Evolutionary conservation across 176 grass and related monocot genomes (phyloP).

Genomic region (Aegilops sharonensis): DNA sequence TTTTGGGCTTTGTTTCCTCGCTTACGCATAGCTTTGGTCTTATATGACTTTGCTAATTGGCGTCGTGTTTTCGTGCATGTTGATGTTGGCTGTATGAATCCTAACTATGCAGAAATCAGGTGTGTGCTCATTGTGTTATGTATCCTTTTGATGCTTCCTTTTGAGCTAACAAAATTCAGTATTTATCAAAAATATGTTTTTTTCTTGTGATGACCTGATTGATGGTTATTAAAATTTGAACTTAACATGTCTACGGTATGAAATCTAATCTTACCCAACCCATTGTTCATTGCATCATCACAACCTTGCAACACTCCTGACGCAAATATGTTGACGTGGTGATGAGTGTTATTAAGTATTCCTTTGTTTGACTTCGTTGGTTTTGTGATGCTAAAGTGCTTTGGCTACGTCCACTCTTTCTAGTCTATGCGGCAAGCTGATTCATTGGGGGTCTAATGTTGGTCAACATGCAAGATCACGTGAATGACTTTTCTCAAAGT

Average conservation of each 20-base stretch:
- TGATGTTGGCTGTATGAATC: too few species aligned
- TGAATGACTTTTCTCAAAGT: background rate
- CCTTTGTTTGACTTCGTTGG: background rate
- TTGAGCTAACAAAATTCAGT: too few species aligned
- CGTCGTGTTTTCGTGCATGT: too few species aligned
- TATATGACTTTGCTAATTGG: too few species aligned
- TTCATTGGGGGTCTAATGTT: background rate
- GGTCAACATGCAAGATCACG: background rate
- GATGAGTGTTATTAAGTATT: background rate
- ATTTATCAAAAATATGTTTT: too few species aligned
- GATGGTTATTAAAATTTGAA: background rate
- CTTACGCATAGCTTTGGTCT: too few species aligned
- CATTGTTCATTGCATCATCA: background rate
- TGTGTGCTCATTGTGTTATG: too few species aligned
- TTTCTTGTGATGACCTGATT: too few species aligned
- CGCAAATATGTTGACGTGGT: background rate
- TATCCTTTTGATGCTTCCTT: too few species aligned
- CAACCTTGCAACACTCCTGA: background rate
- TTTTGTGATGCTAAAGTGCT: constrained; percentile 2
- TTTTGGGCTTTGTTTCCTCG: too few species aligned
- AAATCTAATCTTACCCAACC: background rate
- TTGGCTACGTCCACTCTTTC: background rate
- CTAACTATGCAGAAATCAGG: too few species aligned
- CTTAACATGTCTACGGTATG: background rate
- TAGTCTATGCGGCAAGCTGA: background rate